Base-by-base conservation (phyloP, 108 stramenopile species). In the Fragilaria radians region DNA sequence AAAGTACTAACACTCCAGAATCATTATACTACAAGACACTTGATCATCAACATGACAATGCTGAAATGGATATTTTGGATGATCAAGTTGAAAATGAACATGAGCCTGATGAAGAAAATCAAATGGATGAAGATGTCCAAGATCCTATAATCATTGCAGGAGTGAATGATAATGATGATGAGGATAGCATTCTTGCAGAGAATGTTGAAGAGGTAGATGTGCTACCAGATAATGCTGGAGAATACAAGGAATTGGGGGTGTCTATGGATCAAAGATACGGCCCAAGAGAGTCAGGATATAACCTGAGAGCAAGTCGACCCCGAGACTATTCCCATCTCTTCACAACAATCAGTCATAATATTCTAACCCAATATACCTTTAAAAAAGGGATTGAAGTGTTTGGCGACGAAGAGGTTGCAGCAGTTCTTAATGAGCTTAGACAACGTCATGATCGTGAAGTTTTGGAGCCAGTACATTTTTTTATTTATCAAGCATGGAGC, bases 371-470 rank as follows among this genome's bases (percentile, higher is more conserved):
- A 21, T 5, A 21, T 19, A 50, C n/a, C 21, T 5, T 26, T 28
- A 29, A 36, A 1, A 57, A n/a, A 26, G 53, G 66, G 0, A 18
- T 74, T 45, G 34, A 53, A 32, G 48, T 22, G 48, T 62, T 54
- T 48, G 46, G 30, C 21, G 52, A 68, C 34, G 46, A 51, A 21
- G 72, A 60, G 18, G 17, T 54, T 27, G 30, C 48, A 1, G 65
- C 65, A n/a, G 18, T 66, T 21, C 2, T 49, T 9, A 71, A 79
- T 29, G 78, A 79, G 46, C 50, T 72, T n/a, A 58, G 21, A 4
- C 77, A 82, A 55, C 28, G 75, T 0, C 62, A 78, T 32, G 77
- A 68, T 36, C 31, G 62, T 17, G 47, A 55, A 0, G 60, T 64
- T 11, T 69, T 69, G 7, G 22, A 59, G 18, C 76, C 73, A 14